A percentile compares a stretch with the other conserved stretches of the same genome.
These are phyloP conservation scores for Blastocystis sp. DNA, from an alignment of 352 stramenopile species.

Conservation along the genomic window DNA sequence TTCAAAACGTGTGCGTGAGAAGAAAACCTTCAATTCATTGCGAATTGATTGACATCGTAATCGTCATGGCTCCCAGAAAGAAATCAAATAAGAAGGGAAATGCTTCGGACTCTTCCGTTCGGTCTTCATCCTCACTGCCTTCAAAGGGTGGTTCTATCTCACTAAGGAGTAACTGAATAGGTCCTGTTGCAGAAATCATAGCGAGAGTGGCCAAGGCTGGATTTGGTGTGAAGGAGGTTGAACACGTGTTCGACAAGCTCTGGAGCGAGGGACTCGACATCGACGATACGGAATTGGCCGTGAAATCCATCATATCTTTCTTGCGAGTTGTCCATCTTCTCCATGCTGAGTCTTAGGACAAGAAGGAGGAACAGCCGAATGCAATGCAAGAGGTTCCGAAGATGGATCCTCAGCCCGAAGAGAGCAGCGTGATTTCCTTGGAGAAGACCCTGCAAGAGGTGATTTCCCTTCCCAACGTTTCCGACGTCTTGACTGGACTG, in stretches of 20 bases:
- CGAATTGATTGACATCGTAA: background rate
- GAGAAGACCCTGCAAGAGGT: conserved; percentile 21
- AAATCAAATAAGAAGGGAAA: conserved; percentile 64
- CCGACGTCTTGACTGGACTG: conserved; percentile 9
- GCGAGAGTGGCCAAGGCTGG: background rate
- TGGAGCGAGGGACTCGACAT: conserved; percentile 18
- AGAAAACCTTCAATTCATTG: no score
- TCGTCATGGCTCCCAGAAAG: conserved; percentile 2
- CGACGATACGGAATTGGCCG: conserved; percentile 27
- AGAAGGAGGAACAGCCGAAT: background rate
- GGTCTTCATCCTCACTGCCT: background rate
- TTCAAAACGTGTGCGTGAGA: background rate
- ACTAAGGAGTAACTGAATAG: background rate
- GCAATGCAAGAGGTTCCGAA: conserved; percentile 1
- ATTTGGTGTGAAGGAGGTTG: conserved; percentile 45
- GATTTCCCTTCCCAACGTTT: conserved; percentile 14
- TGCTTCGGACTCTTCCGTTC: background rate
- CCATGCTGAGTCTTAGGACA: background rate
- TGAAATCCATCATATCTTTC: background rate
- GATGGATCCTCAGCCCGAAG: background rate
- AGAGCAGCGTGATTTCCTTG: background rate
- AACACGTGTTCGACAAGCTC: conserved; percentile 30
- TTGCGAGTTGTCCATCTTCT: conserved; percentile 8
- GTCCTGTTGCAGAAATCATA: conserved; percentile 27
- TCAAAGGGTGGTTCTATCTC: background rate